Percentiles rank a stretch among this genome's conserved stretches.
Evolutionary conservation across 129 eudicot genomes (phyloP).

Genomic region (Flaveria linearis): DNA sequence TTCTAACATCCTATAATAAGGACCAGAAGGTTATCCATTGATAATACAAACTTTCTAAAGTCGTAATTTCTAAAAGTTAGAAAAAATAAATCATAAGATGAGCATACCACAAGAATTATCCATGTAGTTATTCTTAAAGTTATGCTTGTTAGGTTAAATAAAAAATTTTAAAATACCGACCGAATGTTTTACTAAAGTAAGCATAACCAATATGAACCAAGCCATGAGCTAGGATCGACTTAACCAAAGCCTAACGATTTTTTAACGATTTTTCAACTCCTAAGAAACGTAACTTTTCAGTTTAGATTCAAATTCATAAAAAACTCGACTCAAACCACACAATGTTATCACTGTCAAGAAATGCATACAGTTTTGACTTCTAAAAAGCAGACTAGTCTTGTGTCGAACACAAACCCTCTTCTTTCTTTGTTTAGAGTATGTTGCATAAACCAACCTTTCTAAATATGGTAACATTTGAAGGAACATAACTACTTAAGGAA

Average conservation of each 20-base stretch:
- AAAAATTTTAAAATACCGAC: too few relatives aligned
- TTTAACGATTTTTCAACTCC: not conserved
- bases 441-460: slow-evolving; percentile 20
- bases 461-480: slow-evolving; percentile 14
- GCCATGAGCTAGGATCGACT: not conserved
- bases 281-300: not conserved
- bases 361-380: slow-evolving; percentile 21
- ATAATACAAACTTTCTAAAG: too few relatives aligned
- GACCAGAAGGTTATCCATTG: too few relatives aligned
- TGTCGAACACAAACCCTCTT: not conserved
- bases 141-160: too few relatives aligned
- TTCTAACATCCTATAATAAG: too few relatives aligned
- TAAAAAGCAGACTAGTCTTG: slow-evolving; percentile 1
- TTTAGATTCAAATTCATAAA: not conserved
- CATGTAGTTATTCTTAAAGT: too few relatives aligned
- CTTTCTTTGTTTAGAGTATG: slow-evolving; percentile 13
- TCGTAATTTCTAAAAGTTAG: too few relatives aligned
- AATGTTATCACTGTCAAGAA: not conserved
- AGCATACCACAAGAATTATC: too few relatives aligned
- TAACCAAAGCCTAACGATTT: not conserved
- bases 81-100: too few relatives aligned
- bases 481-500: slow-evolving; percentile 25
- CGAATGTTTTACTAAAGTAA: too few relatives aligned
- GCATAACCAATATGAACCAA: not conserved
- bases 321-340: not conserved